phyloP scores from a whole-genome alignment of 306 rosid genomes.

The Cicer chorassanicum region DNA sequence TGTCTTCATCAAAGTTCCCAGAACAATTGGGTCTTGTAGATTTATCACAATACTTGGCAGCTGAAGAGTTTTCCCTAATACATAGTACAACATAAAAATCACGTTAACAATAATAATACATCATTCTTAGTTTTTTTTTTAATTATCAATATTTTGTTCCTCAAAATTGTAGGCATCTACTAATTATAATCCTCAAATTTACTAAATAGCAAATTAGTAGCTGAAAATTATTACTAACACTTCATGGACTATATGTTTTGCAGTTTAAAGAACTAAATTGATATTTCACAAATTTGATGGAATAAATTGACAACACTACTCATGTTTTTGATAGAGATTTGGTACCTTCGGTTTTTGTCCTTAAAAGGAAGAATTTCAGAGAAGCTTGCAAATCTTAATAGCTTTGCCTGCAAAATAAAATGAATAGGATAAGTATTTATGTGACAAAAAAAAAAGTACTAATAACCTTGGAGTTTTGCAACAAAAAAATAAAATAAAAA shows the following conservation, averaged over 20 bases:
- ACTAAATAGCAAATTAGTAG: too few species aligned
- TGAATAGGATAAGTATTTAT: neutral
- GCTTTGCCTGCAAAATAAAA: slow-evolving; percentile 49
- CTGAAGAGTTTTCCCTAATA: slow-evolving; percentile 43
- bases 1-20: slow-evolving; percentile 36
- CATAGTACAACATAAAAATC: neutral
- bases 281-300: too few species aligned
- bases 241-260: too few species aligned
- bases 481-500: too few species aligned
- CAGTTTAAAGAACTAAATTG: too few species aligned
- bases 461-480: too few species aligned
- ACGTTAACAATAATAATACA: neutral
- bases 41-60: slow-evolving; percentile 38
- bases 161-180: too few species aligned
- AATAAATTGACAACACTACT: too few species aligned
- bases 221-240: too few species aligned
- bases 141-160: too few species aligned
- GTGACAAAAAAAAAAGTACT: too few species aligned
- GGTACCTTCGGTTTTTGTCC: slow-evolving; percentile 52
- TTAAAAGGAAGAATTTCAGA: slow-evolving; percentile 57
- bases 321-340: neutral
- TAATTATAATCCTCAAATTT: too few species aligned
- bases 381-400: slow-evolving; percentile 47
- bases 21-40: slow-evolving; percentile 39
- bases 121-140: neutral